Percentiles rank a stretch among this genome's conserved stretches.
Evolutionary conservation across 495 filamentous ascomycete species (phyloP).

Genomic region (Hypoxylon fuscum): DNA sequence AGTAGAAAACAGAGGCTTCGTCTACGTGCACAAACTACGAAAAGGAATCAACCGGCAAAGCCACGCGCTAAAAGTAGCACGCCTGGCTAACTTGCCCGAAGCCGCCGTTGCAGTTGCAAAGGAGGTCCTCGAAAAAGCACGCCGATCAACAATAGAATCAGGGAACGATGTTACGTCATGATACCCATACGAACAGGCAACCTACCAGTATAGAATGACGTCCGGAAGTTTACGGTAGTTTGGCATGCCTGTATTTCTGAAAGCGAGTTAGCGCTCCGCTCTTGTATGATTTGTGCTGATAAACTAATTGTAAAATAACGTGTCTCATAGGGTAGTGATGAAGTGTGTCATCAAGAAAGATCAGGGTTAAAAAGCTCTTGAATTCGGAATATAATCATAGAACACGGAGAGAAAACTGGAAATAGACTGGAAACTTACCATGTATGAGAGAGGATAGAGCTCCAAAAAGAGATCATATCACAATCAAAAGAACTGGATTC

Average conservation of each 20-base stretch:
- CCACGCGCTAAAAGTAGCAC: slow-evolving; percentile 92
- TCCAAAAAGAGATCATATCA: slow-evolving; percentile 29
- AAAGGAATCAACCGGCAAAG: slow-evolving; percentile 85
- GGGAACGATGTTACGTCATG: slow-evolving; percentile 13
- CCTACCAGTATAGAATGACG: slow-evolving; percentile 2
- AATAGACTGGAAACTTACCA: slow-evolving; percentile 55
- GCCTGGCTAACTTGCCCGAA: slow-evolving; percentile 78
- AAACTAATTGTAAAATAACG: slow-evolving; percentile 26
- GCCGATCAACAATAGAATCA: not conserved
- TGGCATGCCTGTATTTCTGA: slow-evolving; percentile 9
- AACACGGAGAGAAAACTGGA: slow-evolving; percentile 40
- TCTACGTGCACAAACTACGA: slow-evolving; percentile 84
- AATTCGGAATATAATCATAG: slow-evolving; percentile 60
- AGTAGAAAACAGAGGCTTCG: slow-evolving; percentile 68
- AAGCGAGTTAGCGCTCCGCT: slow-evolving; percentile 46
- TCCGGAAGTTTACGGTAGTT: slow-evolving; percentile 13
- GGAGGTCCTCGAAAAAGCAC: slow-evolving; percentile 45
- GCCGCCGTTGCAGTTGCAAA: slow-evolving; percentile 66
- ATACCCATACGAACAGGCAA: slow-evolving; percentile 18
- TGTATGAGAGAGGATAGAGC: slow-evolving; percentile 26
- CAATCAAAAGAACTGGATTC: slow-evolving; percentile 20
- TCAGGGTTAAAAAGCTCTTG: slow-evolving; percentile 69
- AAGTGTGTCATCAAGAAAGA: slow-evolving; percentile 55
- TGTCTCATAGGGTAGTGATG: slow-evolving; percentile 63
- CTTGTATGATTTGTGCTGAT: slow-evolving; percentile 23